phyloP scores from a whole-genome alignment of 1,284 basidiomycete genomes.

The Ustilago sp. region DNA sequence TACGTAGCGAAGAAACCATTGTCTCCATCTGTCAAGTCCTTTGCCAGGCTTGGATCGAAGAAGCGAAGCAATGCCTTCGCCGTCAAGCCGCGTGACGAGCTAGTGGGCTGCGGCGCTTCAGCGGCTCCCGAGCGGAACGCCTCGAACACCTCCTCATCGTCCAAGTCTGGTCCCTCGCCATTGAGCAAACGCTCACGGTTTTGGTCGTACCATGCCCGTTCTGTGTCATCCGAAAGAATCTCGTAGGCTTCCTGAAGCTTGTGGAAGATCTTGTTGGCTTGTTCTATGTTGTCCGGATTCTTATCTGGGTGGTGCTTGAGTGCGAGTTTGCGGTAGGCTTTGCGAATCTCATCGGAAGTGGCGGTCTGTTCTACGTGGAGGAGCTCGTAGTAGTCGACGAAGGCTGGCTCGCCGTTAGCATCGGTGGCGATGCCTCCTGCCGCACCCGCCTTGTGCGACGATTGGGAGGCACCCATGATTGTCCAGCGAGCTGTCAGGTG shows the following conservation, averaged over 20 bases:
- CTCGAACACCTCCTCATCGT: slow-evolving; percentile 74
- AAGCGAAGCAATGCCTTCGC: slow-evolving; percentile 85
- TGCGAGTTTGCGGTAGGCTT: slow-evolving; percentile 68
- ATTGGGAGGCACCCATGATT: slow-evolving; percentile 52
- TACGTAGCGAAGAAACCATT: slow-evolving; percentile 88
- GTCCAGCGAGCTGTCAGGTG: neutral
- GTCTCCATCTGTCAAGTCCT: slow-evolving; percentile 73
- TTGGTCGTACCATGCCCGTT: slow-evolving; percentile 98
- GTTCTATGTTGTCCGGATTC: slow-evolving; percentile 77
- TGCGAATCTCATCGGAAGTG: slow-evolving; percentile 64
- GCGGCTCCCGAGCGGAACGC: slow-evolving; percentile 79
- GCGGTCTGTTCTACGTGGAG: slow-evolving; percentile 63
- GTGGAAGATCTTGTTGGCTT: slow-evolving; percentile 88
- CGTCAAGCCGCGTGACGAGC: slow-evolving; percentile 82
- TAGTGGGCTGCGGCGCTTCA: slow-evolving; percentile 72
- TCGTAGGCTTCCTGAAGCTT: slow-evolving; percentile 94
- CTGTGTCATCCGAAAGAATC: slow-evolving; percentile 73
- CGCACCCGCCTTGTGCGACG: slow-evolving; percentile 43
- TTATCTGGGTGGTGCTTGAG: slow-evolving; percentile 71
- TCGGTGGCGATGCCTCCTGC: slow-evolving; percentile 30
- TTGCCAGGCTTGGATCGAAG: slow-evolving; percentile 81
- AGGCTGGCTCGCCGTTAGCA: slow-evolving; percentile 46
- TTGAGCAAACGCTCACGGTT: slow-evolving; percentile 79
- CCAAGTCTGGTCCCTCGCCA: slow-evolving; percentile 57
- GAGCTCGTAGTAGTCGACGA: slow-evolving; percentile 66